These are phyloP conservation scores for Solanum virginianum DNA, from an alignment of 257 asterid genomes.

Conservation along the genomic window DNA sequence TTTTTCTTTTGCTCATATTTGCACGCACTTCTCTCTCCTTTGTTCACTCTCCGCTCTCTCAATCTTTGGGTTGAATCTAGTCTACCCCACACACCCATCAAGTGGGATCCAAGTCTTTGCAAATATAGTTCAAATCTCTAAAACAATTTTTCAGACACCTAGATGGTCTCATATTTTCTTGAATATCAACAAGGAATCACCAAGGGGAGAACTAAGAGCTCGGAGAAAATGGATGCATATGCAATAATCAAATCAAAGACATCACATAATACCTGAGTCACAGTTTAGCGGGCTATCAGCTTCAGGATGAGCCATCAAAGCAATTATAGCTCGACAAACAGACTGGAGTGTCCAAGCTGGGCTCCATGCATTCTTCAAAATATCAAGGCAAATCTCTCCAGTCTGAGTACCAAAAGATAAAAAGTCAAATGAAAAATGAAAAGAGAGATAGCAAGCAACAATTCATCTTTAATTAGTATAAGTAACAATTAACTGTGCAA, in stretches of 20 bases:
- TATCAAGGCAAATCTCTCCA: constrained; percentile 99
- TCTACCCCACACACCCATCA: neutral
- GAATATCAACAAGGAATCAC: neutral
- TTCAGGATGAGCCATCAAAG: constrained; percentile 99
- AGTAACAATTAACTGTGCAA: neutral
- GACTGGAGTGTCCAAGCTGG: constrained; percentile 99
- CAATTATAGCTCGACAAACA: constrained; percentile 97
- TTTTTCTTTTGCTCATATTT: neutral
- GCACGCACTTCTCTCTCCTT: neutral
- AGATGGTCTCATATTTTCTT: neutral
- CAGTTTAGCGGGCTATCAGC: constrained; percentile 99
- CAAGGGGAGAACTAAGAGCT: neutral
- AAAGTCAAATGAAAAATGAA: neutral
- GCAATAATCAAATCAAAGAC: neutral
- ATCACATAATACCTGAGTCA: constrained; percentile 65
- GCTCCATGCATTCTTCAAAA: constrained; percentile 97
- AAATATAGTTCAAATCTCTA: neutral
- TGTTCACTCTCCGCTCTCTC: neutral
- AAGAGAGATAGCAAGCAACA: neutral
- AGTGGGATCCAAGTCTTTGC: neutral
- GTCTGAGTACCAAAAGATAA: constrained; percentile 29
- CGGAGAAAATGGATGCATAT: neutral
- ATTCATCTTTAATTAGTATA: neutral
- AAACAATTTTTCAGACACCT: neutral
- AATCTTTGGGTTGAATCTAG: neutral